These are phyloP conservation scores for Sclerotinia glacialis DNA, from an alignment of 2,329 filamentous ascomycete genomes.

Conservation along the genomic window DNA sequence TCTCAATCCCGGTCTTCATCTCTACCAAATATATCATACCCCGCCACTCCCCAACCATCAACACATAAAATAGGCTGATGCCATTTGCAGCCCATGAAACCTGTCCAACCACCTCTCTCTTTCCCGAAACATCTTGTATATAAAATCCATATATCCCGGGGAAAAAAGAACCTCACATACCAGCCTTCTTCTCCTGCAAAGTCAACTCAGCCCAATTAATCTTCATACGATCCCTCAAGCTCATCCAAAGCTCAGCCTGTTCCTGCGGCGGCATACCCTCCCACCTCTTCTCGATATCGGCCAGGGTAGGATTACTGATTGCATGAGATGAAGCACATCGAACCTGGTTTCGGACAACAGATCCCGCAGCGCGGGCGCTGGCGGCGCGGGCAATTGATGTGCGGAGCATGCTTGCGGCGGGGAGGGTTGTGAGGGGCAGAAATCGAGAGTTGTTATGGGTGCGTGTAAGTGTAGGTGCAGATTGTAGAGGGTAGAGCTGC, in stretches of 20 bases:
- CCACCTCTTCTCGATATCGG: conserved; percentile 99
- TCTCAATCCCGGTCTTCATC: background rate
- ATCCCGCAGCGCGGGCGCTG: conserved; percentile 16
- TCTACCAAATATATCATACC: background rate
- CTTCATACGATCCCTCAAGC: conserved; percentile 98
- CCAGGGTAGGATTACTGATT: conserved; percentile 95
- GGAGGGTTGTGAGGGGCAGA: conserved; percentile 9
- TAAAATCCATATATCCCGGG: background rate
- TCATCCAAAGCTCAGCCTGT: conserved; percentile 99
- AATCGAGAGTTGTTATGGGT: conserved; percentile 6
- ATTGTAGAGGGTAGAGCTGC: conserved; percentile 13
- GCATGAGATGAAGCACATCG: conserved; percentile 61
- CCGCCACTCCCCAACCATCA: background rate
- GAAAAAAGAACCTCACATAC: conserved; percentile 54
- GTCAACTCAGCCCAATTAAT: conserved; percentile 94
- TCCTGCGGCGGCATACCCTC: conserved; percentile 96
- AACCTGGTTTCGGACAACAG: conserved; percentile 19
- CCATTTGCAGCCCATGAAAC: background rate
- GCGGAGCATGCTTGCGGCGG: conserved; percentile 27
- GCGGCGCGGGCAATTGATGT: conserved; percentile 25
- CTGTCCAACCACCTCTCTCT: background rate
- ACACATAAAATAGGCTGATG: background rate
- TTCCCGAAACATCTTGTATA: background rate
- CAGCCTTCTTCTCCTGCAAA: conserved; percentile 96
- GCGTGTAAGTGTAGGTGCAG: conserved; percentile 2